Conservation (phyloP, 148 eudicot genomes). For the Rhododendron henanense region DNA sequence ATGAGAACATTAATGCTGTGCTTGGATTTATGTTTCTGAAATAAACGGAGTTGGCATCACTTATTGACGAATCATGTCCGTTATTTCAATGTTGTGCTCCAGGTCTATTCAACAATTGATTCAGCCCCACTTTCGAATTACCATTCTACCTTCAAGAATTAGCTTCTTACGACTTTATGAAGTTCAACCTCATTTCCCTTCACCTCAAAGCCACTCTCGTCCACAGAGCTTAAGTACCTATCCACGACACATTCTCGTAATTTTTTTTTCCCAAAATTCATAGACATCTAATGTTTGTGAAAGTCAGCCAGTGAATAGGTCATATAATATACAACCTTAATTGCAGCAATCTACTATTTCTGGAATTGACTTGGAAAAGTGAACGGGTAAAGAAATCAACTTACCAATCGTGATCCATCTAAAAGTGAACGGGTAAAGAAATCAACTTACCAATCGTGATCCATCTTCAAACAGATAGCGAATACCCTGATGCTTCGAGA, state of each 20-base stretch:
- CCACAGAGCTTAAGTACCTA: neutral
- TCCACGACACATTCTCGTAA: neutral
- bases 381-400: conserved; percentile 4
- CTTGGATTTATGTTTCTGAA: neutral
- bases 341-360: neutral
- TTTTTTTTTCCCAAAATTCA: neutral
- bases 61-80: neutral
- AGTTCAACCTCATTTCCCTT: neutral
- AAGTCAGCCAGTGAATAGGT: neutral
- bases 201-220: neutral
- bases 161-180: neutral
- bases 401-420: conserved; percentile 93
- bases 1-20: neutral
- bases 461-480: conserved; percentile 93
- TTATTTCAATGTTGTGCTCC: neutral
- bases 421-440: neutral
- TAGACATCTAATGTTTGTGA: neutral
- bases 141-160: neutral
- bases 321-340: neutral
- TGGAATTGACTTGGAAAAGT: neutral
- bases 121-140: neutral
- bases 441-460: conserved; percentile 67
- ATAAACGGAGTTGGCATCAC: neutral
- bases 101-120: neutral
- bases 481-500: conserved; percentile 94